Evolutionary conservation across 2,329 filamentous ascomycete genomes (phyloP), one percentile per base, ranked within the genome.

Genomic region (Chaetoscypha palmicola): DNA sequence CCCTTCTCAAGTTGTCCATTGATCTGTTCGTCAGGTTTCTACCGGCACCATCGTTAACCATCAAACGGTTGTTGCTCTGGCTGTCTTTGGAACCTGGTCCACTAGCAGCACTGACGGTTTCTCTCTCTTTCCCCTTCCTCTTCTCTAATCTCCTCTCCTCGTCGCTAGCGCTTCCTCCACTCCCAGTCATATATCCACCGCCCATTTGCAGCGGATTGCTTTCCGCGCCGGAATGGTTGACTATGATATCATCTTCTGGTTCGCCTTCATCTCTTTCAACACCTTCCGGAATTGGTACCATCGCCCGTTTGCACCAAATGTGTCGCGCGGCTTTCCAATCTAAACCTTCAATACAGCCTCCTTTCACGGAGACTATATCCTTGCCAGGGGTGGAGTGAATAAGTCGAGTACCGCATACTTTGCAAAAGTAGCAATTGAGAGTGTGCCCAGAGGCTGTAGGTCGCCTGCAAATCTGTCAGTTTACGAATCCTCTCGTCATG

Each of bases 351-450:
- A 86, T 68, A 56, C 81, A 82, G 31, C 80, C 81, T 9, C 76
- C 81, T 58, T 85, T 85, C 35, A 86, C 72, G 12, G 76, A 77
- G 31, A 83, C 72, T 37, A 79, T 70, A 47, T 74, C 72, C 52
- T 81, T 77, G 9, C 70, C 76, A 2, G 74, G 71, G 9, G 72
- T 76, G 3, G 70, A 70, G 63, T 86, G 81, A 38, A 86, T 64
- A 31, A 86, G 62, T 2, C 82, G 68, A 3, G 78, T 81, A 9
- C 83, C 82, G 58, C 83, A 86, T 23, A 64, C 67, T 44, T 71
- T 77, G 60, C 81, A 85, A 58, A 84, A 85, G 58, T 82, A 80
- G 57, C 76, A 83, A 51, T 79, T 72, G 34, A 83, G 63, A 0
- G 65, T 70, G 20, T 76, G 67, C 1, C 79, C 80, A 1, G 71